phyloP scores from a whole-genome alignment of 2,329 filamentous ascomycete species.

The Hymenoscyphus linearis region DNA sequence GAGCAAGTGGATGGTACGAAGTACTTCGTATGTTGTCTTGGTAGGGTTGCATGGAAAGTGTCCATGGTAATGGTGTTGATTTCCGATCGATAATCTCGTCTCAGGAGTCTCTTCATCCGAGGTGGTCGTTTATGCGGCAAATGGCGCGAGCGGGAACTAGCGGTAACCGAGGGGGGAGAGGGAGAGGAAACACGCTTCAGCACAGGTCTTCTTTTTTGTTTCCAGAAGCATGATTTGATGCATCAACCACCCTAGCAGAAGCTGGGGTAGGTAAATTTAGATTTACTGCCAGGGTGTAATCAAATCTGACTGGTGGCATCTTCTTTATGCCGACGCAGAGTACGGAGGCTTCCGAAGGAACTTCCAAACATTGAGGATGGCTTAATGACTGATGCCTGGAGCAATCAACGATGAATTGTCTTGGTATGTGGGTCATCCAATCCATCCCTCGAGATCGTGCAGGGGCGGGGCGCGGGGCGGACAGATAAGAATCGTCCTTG shows the following conservation, averaged over 20 bases:
- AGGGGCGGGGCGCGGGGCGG: conserved; percentile 1
- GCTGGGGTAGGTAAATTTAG: background rate
- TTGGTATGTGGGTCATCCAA: background rate
- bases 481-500: conserved; percentile 1
- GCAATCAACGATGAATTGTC: background rate
- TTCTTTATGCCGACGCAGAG: background rate
- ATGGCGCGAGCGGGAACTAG: background rate
- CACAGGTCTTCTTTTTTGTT: background rate
- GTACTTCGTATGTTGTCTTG: background rate
- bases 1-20: background rate
- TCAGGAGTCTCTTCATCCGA: background rate
- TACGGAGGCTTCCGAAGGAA: background rate
- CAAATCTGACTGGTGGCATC: background rate
- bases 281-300: background rate
- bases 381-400: background rate
- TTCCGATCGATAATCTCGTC: background rate
- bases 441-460: background rate
- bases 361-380: background rate
- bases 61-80: background rate
- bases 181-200: background rate
- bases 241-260: background rate
- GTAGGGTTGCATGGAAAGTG: background rate
- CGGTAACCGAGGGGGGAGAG: background rate
- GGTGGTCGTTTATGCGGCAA: background rate
- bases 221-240: background rate